Evolutionary conservation across 1,139 yeast genomes (phyloP).

Genomic region (Lodderomyces theae): DNA sequence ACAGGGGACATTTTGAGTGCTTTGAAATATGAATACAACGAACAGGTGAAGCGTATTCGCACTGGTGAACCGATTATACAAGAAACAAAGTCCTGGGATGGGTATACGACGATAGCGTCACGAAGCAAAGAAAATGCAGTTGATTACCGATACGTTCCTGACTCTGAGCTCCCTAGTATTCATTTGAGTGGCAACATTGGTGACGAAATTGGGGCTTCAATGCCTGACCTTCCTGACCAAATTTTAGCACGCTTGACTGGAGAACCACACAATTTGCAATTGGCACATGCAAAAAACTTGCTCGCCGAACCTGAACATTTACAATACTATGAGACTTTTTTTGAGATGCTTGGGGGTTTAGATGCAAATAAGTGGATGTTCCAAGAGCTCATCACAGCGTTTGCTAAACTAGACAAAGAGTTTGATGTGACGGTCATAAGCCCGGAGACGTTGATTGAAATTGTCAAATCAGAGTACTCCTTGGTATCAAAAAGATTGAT

Average conservation of each 20-base stretch:
- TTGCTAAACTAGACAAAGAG: constrained; percentile 49
- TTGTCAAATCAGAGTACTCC: constrained; percentile 26
- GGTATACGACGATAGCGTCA: constrained; percentile 57
- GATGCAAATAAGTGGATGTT: constrained; percentile 77
- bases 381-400: constrained; percentile 73
- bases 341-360: constrained; percentile 24
- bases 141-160: constrained; percentile 93
- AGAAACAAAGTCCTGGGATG: constrained; percentile 95
- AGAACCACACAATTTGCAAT: constrained; percentile 55
- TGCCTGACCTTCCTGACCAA: constrained; percentile 69
- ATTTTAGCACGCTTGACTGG: constrained; percentile 47
- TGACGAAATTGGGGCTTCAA: constrained; percentile 30
- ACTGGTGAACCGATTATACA: constrained; percentile 38
- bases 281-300: constrained; percentile 70
- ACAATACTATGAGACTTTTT: constrained; percentile 51
- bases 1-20: constrained; percentile 81
- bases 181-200: constrained; percentile 37
- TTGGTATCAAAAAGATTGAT: constrained; percentile 65
- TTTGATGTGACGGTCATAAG: constrained; percentile 37
- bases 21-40: constrained; percentile 64
- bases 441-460: constrained; percentile 21
- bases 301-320: constrained; percentile 45
- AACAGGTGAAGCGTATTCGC: constrained; percentile 55
- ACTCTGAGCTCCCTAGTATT: constrained; percentile 76
- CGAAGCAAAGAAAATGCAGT: constrained; percentile 78